Evolutionary conservation across 2,329 filamentous ascomycete genomes (phyloP), one percentile per base, ranked within the genome.

Genomic region (Thielaviopsis euricoi): DNA sequence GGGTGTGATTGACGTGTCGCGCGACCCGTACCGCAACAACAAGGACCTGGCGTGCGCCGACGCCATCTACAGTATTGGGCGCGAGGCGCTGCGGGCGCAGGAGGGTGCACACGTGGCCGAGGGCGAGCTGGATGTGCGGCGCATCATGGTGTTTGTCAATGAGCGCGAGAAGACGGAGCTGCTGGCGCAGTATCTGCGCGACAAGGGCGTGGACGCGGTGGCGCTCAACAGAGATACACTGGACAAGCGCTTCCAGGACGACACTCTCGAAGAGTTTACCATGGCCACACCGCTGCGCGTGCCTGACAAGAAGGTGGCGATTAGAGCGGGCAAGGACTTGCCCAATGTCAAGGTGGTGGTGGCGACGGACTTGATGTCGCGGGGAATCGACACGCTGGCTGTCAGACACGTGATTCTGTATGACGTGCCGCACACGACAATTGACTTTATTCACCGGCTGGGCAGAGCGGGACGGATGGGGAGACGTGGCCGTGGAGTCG

Each of bases 371-470:
- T 73, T 98, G 59, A 89, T 88, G 4, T 95, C 89, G 6, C 76
- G 93, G 64, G 93, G 93, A 62, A 95, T 98, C 65, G 93, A 98
- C 69, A 98, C 93, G 0, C 72, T 96, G 29, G 86, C 88, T 19
- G 91, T 97, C 19, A 80, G 87, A 59, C 88, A 95, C 64, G 93
- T 98, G 56, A 85, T 98, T 57, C 73, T 98, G 25, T 97, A 95
- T 69, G 89, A 98, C 68, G 91, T 98, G n/a, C 93, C 93, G 4
- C 91, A 97, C 67, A 95, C 88, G 0, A 95, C 89, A 0, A 94
- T 98, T 61, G 94, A 98, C 70, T 98, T 98, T 66, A 96, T 98
- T 66, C 94, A 98, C 70, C 85, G 94, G 17, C 80, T 97, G 4
- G 93, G 93, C 17, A 80, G 93, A 59, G 89, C 93, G 1, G 93